Percentiles rank a stretch among this genome's conserved stretches.
Evolutionary conservation across 2,329 filamentous ascomycete species (phyloP).

Genomic region (Colletotrichum somersetense): DNA sequence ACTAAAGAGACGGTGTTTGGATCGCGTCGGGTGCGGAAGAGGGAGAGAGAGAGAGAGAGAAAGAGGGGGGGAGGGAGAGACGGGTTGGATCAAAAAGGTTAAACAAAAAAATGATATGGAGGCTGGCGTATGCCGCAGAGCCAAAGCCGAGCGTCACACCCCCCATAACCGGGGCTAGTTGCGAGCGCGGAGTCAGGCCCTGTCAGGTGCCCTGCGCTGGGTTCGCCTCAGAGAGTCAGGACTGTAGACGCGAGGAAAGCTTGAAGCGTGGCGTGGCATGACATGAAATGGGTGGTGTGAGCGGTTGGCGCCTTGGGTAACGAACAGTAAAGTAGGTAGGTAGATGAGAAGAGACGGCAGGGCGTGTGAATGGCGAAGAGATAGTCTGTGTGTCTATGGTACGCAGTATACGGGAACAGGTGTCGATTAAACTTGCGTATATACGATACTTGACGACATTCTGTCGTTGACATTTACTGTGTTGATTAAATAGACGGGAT

Average conservation of each 20-base stretch:
- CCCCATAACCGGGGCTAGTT: slow-evolving; percentile 41
- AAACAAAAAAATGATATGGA: slow-evolving; percentile 27
- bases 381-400: background rate
- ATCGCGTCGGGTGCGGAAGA: slow-evolving; percentile 10
- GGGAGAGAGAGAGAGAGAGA: background rate
- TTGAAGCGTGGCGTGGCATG: slow-evolving; percentile 20
- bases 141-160: slow-evolving; percentile 30
- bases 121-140: slow-evolving; percentile 41
- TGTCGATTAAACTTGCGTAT: background rate
- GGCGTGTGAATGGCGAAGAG: background rate
- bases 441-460: background rate
- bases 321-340: background rate
- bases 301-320: background rate
- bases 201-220: slow-evolving; percentile 39
- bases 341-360: background rate
- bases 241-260: slow-evolving; percentile 35
- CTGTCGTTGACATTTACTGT: background rate
- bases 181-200: slow-evolving; percentile 42
- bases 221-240: slow-evolving; percentile 35
- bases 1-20: slow-evolving; percentile 5
- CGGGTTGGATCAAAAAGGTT: background rate
- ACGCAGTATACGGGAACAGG: no score
- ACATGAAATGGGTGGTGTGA: slow-evolving; percentile 1
- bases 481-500: background rate
- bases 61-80: background rate